phyloP scores from a whole-genome alignment of 2,329 filamentous ascomycete genomes.

The Zymoseptoria crescenta region DNA sequence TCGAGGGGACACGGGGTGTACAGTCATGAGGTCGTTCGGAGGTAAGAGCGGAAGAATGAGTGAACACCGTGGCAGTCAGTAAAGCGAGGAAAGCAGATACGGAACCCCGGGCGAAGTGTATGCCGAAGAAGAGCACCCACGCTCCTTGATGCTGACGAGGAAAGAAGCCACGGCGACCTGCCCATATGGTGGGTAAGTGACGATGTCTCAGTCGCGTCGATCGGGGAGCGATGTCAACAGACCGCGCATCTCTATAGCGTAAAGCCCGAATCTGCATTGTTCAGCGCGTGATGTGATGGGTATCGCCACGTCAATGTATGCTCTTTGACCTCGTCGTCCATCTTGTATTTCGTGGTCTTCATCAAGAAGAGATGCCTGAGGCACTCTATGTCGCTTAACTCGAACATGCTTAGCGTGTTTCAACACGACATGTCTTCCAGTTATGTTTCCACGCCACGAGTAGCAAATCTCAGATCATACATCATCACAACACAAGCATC shows the following conservation, averaged over 20 bases:
- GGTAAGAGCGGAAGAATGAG: not conserved
- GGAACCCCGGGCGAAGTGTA: too few relatives aligned
- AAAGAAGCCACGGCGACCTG: too few relatives aligned
- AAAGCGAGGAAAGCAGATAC: too few relatives aligned
- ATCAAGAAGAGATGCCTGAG: not conserved
- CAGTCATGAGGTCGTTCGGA: not conserved
- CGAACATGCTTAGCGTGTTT: not conserved
- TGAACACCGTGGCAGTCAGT: not conserved
- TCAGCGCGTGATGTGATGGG: too few relatives aligned
- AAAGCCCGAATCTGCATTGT: too few relatives aligned
- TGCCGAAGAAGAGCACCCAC: too few relatives aligned
- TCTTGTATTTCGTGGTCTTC: not conserved
- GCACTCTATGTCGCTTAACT: not conserved
- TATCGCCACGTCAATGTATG: not conserved
- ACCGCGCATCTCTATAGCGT: too few relatives aligned
- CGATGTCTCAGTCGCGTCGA: too few relatives aligned
- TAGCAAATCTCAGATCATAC: not conserved
- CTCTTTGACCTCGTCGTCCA: too few relatives aligned
- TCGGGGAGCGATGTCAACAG: too few relatives aligned
- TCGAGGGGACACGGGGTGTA: not conserved
- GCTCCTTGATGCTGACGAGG: too few relatives aligned
- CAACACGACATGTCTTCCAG: not conserved
- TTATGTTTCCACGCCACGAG: not conserved
- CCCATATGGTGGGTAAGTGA: too few relatives aligned
- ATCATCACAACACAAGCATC: not conserved